Evolutionary conservation across 2,329 filamentous ascomycete genomes (phyloP), one percentile per base, ranked within the genome.

Genomic region (Alternaria postmessia): DNA sequence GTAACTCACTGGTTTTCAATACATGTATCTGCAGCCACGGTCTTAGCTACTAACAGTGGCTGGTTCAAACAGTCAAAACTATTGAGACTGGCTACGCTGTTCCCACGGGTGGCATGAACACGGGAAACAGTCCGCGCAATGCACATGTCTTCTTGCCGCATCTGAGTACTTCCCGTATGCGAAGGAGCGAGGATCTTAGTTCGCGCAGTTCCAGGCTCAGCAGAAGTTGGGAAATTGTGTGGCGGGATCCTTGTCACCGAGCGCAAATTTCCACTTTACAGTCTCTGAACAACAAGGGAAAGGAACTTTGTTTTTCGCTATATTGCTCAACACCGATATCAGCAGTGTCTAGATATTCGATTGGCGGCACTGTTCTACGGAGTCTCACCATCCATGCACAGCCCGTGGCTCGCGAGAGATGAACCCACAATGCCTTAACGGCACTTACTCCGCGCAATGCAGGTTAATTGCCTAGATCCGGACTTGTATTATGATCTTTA

Each of bases 1-100:
- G 57, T 48, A 56, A 53, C 54, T 67, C 59, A 63, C 72, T 57
- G 57, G 67, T 61, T 70, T 74, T 72, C 72, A 67, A 75, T 75
- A 75, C 58, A 39, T 6, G 60, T 67, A 60, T 65, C 63, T 71
- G 70, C 62, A 61, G 51, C 61, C 61, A 72, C 69, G 66, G 57
- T 34, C 47, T 54, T 57, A 57, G 53, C 51, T 34, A 16, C 42
- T 48, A 36, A 20, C n/a, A 32, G 46, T 18, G 52, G 32, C 32
- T 8, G 12, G 52, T 30, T 18, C 39, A 18, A 24, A 43, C 52
- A 26, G n/a, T 34, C 42, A 38, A 44, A 16, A 22, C 41, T 54
- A 54, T 26, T 36, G 30, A 38, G 42, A 39, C 32, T 30, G 11
- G 36, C 36, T 16, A 51, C 6, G 34, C 48, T 22, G 4, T 18